Conservation (phyloP, 495 filamentous ascomycete genomes). For the Elasticomyces elasticus region DNA sequence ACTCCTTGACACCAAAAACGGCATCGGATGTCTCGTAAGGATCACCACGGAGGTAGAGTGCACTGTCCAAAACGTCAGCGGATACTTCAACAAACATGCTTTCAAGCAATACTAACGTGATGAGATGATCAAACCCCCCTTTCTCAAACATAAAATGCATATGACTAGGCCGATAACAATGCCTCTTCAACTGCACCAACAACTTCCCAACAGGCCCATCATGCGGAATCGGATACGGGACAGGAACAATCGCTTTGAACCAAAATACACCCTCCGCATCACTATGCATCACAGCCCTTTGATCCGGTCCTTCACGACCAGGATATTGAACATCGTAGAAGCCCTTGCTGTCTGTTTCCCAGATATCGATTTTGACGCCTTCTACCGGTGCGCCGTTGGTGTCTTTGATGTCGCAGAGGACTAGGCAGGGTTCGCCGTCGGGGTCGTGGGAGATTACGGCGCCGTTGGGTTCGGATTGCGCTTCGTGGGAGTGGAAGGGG, state of each 20-base stretch:
- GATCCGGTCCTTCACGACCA: slow-evolving; percentile 60
- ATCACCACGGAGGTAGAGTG: slow-evolving; percentile 73
- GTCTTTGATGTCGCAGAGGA: slow-evolving; percentile 67
- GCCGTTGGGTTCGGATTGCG: slow-evolving; percentile 53
- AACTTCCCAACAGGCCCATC: slow-evolving; percentile 83
- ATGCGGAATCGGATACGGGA: slow-evolving; percentile 80
- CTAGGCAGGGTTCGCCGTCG: slow-evolving; percentile 60
- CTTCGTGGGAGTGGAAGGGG: slow-evolving; percentile 90
- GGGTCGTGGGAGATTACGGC: slow-evolving; percentile 62
- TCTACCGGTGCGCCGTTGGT: slow-evolving; percentile 54
- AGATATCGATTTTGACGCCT: slow-evolving; percentile 75
- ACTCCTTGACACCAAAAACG: slow-evolving; percentile 87
- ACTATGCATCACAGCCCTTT: slow-evolving; percentile 66
- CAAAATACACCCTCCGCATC: slow-evolving; percentile 67
- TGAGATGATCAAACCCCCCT: slow-evolving; percentile 69
- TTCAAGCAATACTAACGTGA: slow-evolving; percentile 54
- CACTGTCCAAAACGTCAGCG: slow-evolving; percentile 34
- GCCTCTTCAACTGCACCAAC: slow-evolving; percentile 57
- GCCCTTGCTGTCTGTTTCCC: slow-evolving; percentile 83
- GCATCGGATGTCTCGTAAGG: slow-evolving; percentile 86
- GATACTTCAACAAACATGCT: neutral
- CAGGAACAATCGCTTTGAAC: slow-evolving; percentile 80
- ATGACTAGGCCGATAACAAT: slow-evolving; percentile 76
- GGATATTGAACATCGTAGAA: slow-evolving; percentile 85
- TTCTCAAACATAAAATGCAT: slow-evolving; percentile 96